These are phyloP conservation scores for Pittosporum tobira DNA, from an alignment of 129 eudicot genomes.

Conservation along the genomic window DNA sequence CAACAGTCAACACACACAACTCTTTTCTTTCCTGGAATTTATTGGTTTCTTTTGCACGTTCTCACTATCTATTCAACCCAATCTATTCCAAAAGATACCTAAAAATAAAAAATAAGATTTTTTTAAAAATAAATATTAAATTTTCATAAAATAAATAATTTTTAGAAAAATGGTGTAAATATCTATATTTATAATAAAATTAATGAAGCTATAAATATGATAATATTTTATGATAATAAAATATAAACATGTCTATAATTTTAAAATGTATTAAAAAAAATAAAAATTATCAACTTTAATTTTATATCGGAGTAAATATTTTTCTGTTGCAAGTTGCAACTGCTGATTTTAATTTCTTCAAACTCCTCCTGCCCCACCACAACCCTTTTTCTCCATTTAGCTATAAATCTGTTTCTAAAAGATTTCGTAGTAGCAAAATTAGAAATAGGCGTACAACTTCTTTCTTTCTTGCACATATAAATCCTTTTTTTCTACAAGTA, in stretches of 20 bases:
- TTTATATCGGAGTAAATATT: too few relatives aligned
- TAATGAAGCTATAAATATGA: background rate
- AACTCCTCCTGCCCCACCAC: conserved; percentile 36
- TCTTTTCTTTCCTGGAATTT: conserved; percentile 16
- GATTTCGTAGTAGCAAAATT: background rate
- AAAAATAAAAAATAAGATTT: too few relatives aligned
- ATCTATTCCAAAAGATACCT: too few relatives aligned
- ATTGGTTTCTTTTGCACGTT: conserved; percentile 32
- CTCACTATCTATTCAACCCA: conserved; percentile 21
- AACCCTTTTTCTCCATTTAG: conserved; percentile 22
- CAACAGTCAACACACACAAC: conserved; percentile 36
- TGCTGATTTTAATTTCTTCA: conserved; percentile 34
- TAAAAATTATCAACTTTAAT: background rate
- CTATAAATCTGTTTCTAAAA: background rate
- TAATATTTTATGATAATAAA: too few relatives aligned
- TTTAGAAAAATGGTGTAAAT: too few relatives aligned
- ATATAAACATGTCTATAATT: too few relatives aligned
- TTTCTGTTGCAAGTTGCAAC: conserved; percentile 38
- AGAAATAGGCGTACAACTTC: conserved; percentile 1
- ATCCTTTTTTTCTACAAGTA: conserved; percentile 3
- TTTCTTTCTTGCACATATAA: conserved; percentile 16
- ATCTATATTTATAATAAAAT: background rate
- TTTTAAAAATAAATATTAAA: too few relatives aligned
- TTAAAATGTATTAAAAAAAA: too few relatives aligned
- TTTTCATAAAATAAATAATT: too few relatives aligned